Conservation (phyloP, 805 yeast genomes). For the Ogataea kodamae region DNA sequence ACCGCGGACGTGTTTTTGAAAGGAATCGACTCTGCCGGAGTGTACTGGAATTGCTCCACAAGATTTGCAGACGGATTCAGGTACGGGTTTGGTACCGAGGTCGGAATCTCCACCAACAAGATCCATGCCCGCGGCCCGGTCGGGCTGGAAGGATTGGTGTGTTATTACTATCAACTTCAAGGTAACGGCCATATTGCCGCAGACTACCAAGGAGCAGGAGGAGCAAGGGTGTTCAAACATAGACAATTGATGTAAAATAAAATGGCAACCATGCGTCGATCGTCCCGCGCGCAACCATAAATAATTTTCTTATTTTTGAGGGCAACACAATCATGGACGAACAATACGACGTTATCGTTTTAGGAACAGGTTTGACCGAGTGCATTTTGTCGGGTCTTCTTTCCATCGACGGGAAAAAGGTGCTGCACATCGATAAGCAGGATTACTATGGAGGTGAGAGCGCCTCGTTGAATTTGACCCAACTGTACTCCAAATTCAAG, state of each 20-base stretch:
- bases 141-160: conserved; percentile 93
- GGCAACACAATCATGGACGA: conserved; percentile 68
- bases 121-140: conserved; percentile 99
- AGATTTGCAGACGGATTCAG: conserved; percentile 98
- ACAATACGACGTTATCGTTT: conserved; percentile 92
- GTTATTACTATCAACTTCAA: conserved; percentile 88
- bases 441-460: conserved; percentile 95
- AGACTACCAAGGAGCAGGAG: conserved; percentile 93
- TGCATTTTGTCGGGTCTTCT: conserved; percentile 91
- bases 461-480: conserved; percentile 72
- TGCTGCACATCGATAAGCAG: conserved; percentile 92
- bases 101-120: conserved; percentile 94
- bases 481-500: conserved; percentile 80
- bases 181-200: conserved; percentile 93
- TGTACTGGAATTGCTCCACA: conserved; percentile 96
- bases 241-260: conserved; percentile 50
- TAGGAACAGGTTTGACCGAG: conserved; percentile 94
- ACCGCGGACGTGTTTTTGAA: conserved; percentile 74
- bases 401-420: conserved; percentile 98
- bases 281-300: conserved; percentile 3
- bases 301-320: conserved; percentile 1
- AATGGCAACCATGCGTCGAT: conserved; percentile 5
- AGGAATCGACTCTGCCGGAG: conserved; percentile 93
- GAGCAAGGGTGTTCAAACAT: conserved; percentile 72
- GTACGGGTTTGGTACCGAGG: conserved; percentile 98